Conservation (phyloP, 2,329 filamentous ascomycete species). For the Knoxdaviesia proteae region DNA sequence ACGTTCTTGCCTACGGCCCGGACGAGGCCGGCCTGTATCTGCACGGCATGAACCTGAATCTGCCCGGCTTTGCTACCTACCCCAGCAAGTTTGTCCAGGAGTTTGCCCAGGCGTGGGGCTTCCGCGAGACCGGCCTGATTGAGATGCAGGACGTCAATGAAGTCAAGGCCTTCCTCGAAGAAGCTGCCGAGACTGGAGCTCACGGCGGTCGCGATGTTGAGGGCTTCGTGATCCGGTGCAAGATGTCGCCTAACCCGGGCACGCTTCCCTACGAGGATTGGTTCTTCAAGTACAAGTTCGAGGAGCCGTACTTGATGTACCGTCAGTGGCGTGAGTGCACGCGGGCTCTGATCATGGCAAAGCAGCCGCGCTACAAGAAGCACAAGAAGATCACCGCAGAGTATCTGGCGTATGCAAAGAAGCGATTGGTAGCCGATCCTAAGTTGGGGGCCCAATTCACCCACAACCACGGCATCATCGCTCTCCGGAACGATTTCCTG, state of each 20-base stretch:
- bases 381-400: conserved; percentile 78
- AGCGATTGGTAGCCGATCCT: conserved; percentile 48
- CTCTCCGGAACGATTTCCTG: conserved; percentile 73
- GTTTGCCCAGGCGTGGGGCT: conserved; percentile 86
- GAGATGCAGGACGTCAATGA: conserved; percentile 52
- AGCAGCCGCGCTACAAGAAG: conserved; percentile 60
- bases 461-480: conserved; percentile 86
- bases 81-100: conserved; percentile 63
- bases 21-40: conserved; percentile 79
- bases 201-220: conserved; percentile 87
- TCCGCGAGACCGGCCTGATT: conserved; percentile 69
- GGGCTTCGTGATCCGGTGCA: conserved; percentile 90
- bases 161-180: conserved; percentile 65
- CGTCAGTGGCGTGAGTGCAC: conserved; percentile 96
- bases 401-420: conserved; percentile 66
- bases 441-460: conserved; percentile 52
- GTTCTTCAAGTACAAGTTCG: conserved; percentile 99
- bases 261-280: conserved; percentile 54
- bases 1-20: conserved; percentile 73
- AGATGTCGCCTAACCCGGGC: conserved; percentile 31
- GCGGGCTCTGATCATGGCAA: conserved; percentile 63
- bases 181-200: conserved; percentile 68
- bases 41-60: conserved; percentile 86
- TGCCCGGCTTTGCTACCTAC: conserved; percentile 82
- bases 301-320: conserved; percentile 97